These are phyloP conservation scores for Hymenochaete sp. DNA, from an alignment of 1,284 basidiomycete species.

Conservation along the genomic window DNA sequence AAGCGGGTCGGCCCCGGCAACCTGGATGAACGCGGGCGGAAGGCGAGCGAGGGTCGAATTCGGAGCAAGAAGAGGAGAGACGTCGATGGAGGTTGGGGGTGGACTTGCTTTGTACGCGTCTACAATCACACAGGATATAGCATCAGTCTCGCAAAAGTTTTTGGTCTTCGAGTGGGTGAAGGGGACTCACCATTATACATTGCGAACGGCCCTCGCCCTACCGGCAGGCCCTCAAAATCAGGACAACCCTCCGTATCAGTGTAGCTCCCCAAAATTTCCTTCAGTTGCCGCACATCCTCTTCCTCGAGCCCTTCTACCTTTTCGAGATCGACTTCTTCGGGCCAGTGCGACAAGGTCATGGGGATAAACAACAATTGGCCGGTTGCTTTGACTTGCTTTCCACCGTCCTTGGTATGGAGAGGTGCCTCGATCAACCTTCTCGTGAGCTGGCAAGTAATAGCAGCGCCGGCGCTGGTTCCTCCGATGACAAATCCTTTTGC, in stretches of 20 bases:
- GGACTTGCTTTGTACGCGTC: conserved; percentile 19
- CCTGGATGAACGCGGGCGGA: conserved; percentile 20
- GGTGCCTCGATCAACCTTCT: too few relatives aligned
- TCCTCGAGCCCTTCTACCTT: conserved; percentile 10
- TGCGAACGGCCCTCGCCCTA: not conserved
- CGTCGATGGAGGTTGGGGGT: conserved; percentile 13
- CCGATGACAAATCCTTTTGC: conserved; percentile 22
- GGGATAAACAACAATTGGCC: conserved; percentile 17
- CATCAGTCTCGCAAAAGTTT: too few relatives aligned
- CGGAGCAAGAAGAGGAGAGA: conserved; percentile 20
- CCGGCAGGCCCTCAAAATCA: conserved; percentile 7
- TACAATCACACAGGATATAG: too few relatives aligned
- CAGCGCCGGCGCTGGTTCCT: conserved; percentile 23
- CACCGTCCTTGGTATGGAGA: conserved; percentile 20
- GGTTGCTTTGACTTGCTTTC: too few relatives aligned
- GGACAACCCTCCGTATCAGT: conserved; percentile 8
- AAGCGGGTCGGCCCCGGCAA: conserved; percentile 21
- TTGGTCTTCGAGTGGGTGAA: conserved; percentile 15
- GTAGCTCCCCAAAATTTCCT: conserved; percentile 10
- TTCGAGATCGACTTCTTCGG: conserved; percentile 16
- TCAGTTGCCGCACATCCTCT: conserved; percentile 13
- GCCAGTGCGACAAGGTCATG: conserved; percentile 1
- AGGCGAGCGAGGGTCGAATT: conserved; percentile 19
- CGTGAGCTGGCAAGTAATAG: conserved; percentile 19
- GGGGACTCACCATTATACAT: not conserved